Percentiles rank a stretch among this genome's conserved stretches.
Evolutionary conservation across 2,329 filamentous ascomycete genomes (phyloP).

Genomic region (Fusarium sambucinum): DNA sequence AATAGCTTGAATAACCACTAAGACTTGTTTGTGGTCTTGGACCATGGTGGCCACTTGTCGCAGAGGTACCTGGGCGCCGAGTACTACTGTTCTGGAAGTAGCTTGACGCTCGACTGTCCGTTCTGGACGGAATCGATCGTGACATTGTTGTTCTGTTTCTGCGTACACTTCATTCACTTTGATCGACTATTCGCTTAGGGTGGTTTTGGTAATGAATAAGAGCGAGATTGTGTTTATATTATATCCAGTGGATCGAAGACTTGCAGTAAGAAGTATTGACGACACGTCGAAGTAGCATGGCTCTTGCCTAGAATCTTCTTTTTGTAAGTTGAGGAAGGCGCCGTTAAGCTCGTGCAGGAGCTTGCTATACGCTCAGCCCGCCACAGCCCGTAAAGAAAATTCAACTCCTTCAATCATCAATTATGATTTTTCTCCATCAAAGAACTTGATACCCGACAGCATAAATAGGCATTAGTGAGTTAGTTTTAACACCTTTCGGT

Average conservation of each 20-base stretch:
- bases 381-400: neutral
- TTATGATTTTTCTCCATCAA: neutral
- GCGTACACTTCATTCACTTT: neutral
- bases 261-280: neutral
- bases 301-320: neutral
- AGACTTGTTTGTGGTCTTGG: conserved; percentile 19
- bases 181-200: neutral
- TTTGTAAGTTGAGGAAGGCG: neutral
- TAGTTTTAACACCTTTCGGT: neutral
- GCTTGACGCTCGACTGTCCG: conserved; percentile 31
- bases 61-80: neutral
- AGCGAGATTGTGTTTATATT: neutral
- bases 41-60: neutral
- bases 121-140: conserved; percentile 14
- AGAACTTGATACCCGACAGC: neutral
- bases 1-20: conserved; percentile 17
- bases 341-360: neutral
- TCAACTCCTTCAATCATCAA: neutral
- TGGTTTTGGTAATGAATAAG: neutral
- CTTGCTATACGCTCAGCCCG: neutral
- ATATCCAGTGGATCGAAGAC: neutral
- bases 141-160: conserved; percentile 8
- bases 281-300: too few relatives aligned
- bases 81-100: conserved; percentile 42
- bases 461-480: neutral